A percentile compares a stretch with the other conserved stretches of the same genome.
Conservation (phyloP, 2,329 filamentous ascomycete species). For the Phaeosphaeria sp. region DNA sequence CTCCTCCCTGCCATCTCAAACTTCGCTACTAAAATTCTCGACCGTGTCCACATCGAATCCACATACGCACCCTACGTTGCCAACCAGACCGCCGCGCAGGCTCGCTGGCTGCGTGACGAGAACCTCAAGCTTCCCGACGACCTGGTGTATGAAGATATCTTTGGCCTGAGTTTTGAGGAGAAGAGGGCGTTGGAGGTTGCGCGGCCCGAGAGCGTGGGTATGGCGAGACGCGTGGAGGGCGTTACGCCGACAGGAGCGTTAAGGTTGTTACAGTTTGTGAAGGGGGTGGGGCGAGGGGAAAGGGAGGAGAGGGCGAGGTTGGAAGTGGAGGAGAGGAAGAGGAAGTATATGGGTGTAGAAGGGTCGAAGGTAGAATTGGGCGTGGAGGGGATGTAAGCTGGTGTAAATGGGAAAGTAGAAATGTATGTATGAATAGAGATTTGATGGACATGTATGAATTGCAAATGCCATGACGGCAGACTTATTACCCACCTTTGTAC, state of each 20-base stretch:
- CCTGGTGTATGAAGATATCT: constrained; percentile 76
- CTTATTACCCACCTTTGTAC: too few relatives aligned
- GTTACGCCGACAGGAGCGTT: constrained; percentile 60
- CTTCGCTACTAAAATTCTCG: constrained; percentile 66
- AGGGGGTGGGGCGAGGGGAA: constrained; percentile 47
- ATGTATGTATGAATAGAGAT: not conserved
- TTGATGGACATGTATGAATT: not conserved
- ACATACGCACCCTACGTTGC: constrained; percentile 86
- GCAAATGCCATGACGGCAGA: not conserved
- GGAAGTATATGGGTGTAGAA: constrained; percentile 23
- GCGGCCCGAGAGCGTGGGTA: constrained; percentile 82
- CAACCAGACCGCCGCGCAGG: constrained; percentile 71
- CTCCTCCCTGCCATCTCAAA: constrained; percentile 63
- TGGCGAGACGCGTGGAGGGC: constrained; percentile 87
- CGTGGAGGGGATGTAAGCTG: constrained; percentile 15
- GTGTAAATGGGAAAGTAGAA: not conserved
- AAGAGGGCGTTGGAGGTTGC: constrained; percentile 72
- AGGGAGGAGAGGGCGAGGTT: constrained; percentile 34
- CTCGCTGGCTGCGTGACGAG: constrained; percentile 78
- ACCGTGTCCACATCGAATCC: constrained; percentile 80
- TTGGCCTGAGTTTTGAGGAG: constrained; percentile 81
- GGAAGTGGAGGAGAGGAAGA: constrained; percentile 41
- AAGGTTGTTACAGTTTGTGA: constrained; percentile 69
- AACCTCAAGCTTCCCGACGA: constrained; percentile 72
- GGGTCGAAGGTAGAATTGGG: not conserved